Conservation (phyloP, 805 yeast genomes). For the Starmerella apicola region DNA sequence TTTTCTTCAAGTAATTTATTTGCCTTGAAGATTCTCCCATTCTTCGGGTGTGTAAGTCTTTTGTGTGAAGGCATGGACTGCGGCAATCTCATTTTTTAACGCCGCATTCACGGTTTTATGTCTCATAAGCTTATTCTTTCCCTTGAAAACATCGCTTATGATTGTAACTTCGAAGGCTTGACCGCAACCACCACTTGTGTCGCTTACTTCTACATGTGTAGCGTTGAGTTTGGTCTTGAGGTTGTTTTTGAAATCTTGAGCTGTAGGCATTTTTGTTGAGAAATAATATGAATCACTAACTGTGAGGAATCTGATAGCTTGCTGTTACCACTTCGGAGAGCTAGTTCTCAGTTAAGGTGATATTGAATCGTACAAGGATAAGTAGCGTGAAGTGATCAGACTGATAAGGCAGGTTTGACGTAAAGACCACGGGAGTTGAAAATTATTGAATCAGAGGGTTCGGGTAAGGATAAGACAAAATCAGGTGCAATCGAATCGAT, state of each 20-base stretch:
- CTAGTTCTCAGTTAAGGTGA: too few relatives aligned
- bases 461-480: background rate
- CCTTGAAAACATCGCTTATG: slow-evolving; percentile 57
- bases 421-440: too few relatives aligned
- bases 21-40: slow-evolving; percentile 38
- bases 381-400: too few relatives aligned
- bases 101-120: slow-evolving; percentile 74
- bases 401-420: too few relatives aligned
- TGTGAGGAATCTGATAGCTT: too few relatives aligned
- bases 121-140: slow-evolving; percentile 74
- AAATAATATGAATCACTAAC: too few relatives aligned
- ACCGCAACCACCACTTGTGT: slow-evolving; percentile 90
- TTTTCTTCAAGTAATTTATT: background rate
- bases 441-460: background rate
- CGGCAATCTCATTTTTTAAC: slow-evolving; percentile 70
- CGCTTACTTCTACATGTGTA: slow-evolving; percentile 56
- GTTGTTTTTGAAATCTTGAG: slow-evolving; percentile 13
- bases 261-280: slow-evolving; percentile 9
- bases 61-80: slow-evolving; percentile 92
- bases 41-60: slow-evolving; percentile 65
- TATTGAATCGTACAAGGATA: too few relatives aligned
- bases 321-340: too few relatives aligned
- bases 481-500: too few relatives aligned
- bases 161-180: slow-evolving; percentile 92
- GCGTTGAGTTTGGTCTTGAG: slow-evolving; percentile 51